These are phyloP conservation scores for Juncus effusus DNA, from an alignment of 176 grass and related monocot species.

Conservation along the genomic window DNA sequence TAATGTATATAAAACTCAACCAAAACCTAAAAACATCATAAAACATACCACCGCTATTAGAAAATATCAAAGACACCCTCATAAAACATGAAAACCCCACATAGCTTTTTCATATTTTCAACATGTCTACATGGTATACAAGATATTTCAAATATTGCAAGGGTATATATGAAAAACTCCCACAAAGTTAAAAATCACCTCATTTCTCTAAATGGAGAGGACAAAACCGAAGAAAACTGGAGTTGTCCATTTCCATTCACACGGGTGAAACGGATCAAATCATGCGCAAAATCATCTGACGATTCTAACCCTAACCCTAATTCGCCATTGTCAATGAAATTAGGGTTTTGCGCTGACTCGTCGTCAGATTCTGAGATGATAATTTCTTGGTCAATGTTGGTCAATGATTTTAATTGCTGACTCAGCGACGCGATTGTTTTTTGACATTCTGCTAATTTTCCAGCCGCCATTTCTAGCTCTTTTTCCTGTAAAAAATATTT, in stretches of 20 bases:
- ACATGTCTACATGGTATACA: too few relatives aligned
- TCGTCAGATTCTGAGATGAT: slow-evolving; percentile 1
- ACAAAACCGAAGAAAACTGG: slow-evolving; percentile 10
- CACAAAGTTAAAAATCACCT: too few relatives aligned
- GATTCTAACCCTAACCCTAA: slow-evolving; percentile 10
- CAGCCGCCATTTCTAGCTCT: slow-evolving; percentile 60
- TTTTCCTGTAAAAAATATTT: slow-evolving; percentile 55
- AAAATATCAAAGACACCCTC: too few relatives aligned
- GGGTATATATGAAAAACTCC: too few relatives aligned
- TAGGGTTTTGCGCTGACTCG: slow-evolving; percentile 9
- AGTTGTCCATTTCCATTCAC: slow-evolving; percentile 28
- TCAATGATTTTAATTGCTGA: slow-evolving; percentile 78
- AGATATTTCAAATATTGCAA: too few relatives aligned
- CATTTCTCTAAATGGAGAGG: slow-evolving; percentile 5
- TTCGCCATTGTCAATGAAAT: slow-evolving; percentile 17
- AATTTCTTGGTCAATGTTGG: slow-evolving; percentile 44
- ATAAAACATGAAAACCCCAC: too few relatives aligned
- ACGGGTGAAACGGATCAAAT: slow-evolving; percentile 32
- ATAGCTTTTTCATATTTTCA: too few relatives aligned
- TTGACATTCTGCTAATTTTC: slow-evolving; percentile 86
- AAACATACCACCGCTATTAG: too few relatives aligned
- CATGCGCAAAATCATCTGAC: slow-evolving; percentile 29
- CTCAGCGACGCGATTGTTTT: slow-evolving; percentile 92
- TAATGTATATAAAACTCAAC: too few relatives aligned
- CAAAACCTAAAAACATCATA: too few relatives aligned